Evolutionary conservation across 1,284 basidiomycete species (phyloP), one percentile per base, ranked within the genome.

Genomic region (Ceratobasidium sp.): DNA sequence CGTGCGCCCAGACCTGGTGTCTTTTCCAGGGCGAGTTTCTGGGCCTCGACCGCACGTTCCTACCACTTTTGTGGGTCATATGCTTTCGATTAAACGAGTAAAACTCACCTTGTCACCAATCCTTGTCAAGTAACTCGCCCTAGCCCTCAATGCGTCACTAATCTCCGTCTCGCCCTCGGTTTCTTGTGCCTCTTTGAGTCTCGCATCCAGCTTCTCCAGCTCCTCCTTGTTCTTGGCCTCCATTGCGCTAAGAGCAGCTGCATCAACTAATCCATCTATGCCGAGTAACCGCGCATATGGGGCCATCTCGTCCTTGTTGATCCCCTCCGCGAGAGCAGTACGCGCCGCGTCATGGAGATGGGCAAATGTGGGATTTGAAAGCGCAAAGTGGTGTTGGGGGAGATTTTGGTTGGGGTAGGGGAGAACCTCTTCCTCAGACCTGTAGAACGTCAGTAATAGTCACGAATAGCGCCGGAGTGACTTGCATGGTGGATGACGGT

Each of bases 111-210:
- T 96, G 79, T 97, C 94, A 2, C 96, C 96, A 75, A 98, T 97
- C 72, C 86, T 84, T 15, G 93, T 94, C 20, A 96, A 79, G 79
- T 96, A 94, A 74, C 88, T 90, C 17, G 96, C 96, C 72, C 89
- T 85, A n/a, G 90, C 91, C 70, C 91, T 86, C 67, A 97, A 82
- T 3, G 90, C 89, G 73, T 97, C 95, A 27, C 89, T 90, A 73
- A 98, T 92, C 78, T 99, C 96, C 8, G 90, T 91, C 79, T 98
- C 96, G 57, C 96, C 96, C 76, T 96, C 89, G 10, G 89, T 94
- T 81, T 94, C 91, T 80, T 94, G 86, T 0, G 95, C 94, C 74
- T 96, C 92, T 73, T 86, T 87, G 56, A 97, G 83, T 71, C 91
- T 84, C 72, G 88, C 86, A 64, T 97, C 92, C 7, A 98, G 81